phyloP scores from a whole-genome alignment of 176 grass and related monocot genomes.

The Alloteropsis semialata region DNA sequence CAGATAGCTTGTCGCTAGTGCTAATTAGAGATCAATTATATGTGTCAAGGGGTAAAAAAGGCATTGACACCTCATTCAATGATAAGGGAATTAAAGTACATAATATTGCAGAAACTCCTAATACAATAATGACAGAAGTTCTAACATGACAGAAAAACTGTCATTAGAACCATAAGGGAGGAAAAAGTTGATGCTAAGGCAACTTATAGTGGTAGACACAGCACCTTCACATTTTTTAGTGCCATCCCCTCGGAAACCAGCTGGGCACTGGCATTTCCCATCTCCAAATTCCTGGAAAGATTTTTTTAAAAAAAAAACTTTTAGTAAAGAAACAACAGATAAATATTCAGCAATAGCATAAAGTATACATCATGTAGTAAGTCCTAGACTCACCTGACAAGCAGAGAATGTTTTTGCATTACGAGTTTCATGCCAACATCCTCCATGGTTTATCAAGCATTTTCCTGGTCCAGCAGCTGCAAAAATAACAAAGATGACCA shows the following conservation, averaged over 20 bases:
- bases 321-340: background rate
- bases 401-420: constrained; percentile 74
- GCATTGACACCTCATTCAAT: background rate
- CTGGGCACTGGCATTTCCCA: constrained; percentile 53
- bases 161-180: background rate
- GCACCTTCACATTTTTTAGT: constrained; percentile 59
- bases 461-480: constrained; percentile 84
- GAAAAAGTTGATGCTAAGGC: background rate
- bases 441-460: constrained; percentile 79
- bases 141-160: background rate
- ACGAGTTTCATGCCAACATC: constrained; percentile 78
- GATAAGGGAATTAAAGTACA: background rate
- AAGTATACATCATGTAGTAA: background rate
- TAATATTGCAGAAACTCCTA: background rate
- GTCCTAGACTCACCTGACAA: constrained; percentile 57
- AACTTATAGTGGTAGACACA: background rate
- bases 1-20: background rate
- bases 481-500: constrained; percentile 33
- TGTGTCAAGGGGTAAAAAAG: background rate
- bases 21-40: background rate
- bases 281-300: constrained; percentile 47
- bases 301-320: background rate
- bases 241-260: constrained; percentile 57
- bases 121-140: background rate
- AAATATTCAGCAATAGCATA: background rate